phyloP scores from a whole-genome alignment of 1,284 basidiomycete species.

The Moesziomyces antarcticus region DNA sequence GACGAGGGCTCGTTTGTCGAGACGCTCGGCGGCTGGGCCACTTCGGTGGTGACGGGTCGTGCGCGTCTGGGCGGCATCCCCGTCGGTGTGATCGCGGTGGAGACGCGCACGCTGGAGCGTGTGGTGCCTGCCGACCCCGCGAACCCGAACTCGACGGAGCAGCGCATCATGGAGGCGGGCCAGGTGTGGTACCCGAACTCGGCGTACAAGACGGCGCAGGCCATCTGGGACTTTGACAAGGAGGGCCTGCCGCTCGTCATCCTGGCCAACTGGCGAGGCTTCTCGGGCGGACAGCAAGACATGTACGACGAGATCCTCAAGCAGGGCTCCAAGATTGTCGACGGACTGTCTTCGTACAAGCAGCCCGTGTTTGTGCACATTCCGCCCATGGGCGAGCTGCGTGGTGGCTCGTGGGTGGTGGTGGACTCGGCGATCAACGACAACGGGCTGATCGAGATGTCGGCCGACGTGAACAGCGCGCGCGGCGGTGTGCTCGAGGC shows the following conservation, averaged over 20 bases:
- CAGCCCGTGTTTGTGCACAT: conserved; percentile 99
- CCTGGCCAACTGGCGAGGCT: conserved; percentile 99
- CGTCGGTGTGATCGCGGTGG: conserved; percentile 96
- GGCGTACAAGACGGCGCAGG: conserved; percentile 99
- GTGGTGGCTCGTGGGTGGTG: conserved; percentile 99
- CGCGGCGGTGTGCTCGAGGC: conserved; percentile 95
- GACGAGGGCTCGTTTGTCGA: conserved; percentile 97
- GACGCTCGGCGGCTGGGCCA: conserved; percentile 74
- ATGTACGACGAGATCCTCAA: conserved; percentile 74
- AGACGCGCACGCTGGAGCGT: conserved; percentile 96
- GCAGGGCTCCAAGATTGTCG: conserved; percentile 79
- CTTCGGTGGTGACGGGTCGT: conserved; percentile 77
- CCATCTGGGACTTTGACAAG: conserved; percentile 97
- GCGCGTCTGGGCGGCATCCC: conserved; percentile 97
- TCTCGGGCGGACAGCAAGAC: conserved; percentile 99
- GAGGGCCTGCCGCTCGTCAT: conserved; percentile 97
- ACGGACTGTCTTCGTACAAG: conserved; percentile 95
- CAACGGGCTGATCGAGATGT: conserved; percentile 91
- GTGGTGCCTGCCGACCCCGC: conserved; percentile 98
- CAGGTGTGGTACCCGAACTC: conserved; percentile 99
- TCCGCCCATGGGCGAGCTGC: conserved; percentile 96
- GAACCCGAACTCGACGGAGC: conserved; percentile 96
- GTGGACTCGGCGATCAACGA: conserved; percentile 95
- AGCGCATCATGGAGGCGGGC: conserved; percentile 97
- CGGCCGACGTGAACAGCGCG: conserved; percentile 84